Base-by-base conservation (phyloP, 2,329 filamentous ascomycete genomes). In the Aspergillus viridinutans region DNA sequence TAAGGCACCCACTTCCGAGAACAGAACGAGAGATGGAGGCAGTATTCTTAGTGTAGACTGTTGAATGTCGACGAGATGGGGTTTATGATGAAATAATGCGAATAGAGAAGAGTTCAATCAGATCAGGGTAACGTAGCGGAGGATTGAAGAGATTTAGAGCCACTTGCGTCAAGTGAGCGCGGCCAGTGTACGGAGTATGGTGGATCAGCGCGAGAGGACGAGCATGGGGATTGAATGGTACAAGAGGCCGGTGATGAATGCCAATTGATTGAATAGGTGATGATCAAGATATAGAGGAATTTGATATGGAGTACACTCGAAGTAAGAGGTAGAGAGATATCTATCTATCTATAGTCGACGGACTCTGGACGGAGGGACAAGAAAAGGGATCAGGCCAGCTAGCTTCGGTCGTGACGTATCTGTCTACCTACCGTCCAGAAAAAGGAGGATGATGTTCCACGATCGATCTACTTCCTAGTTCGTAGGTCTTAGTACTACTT, bases 101-200 rank as follows among this genome's bases (percentile, higher is more conserved):
- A 54, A 28, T n/a, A 32, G 35, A 53, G 4, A 48, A 42, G 43
- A 45, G 20, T 29, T 50, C 14, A 26, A 17, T 26, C 23, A 47
- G 21, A 25, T 23, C 23, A 23, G 10, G 14, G 43, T 26, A 47
- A 14, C 23, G 8, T 7, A 23, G 10, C 3, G 9, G 43, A 45
- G 10, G 29, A 43, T 35, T 49, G 26, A 43, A n/a, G 42, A 53
- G 40, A 59, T 56, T 52, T 53, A 55, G 62, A 64, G 66, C 64
- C 66, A 66, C 61, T 67, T 68, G 66, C 63, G 65, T 68, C 64
- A 65, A 48, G 54, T 55, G 59, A 49, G 43, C 53, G 65, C 63
- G 61, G 66, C 61, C 66, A 59, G 62, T 40, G 35, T 35, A 35
- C 10, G 4, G 12, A 14, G 32, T 6, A 17, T 5, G 2, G 29